Evolutionary conservation across 2,329 filamentous ascomycete species (phyloP).

Genomic region (Botryotinia calthae): DNA sequence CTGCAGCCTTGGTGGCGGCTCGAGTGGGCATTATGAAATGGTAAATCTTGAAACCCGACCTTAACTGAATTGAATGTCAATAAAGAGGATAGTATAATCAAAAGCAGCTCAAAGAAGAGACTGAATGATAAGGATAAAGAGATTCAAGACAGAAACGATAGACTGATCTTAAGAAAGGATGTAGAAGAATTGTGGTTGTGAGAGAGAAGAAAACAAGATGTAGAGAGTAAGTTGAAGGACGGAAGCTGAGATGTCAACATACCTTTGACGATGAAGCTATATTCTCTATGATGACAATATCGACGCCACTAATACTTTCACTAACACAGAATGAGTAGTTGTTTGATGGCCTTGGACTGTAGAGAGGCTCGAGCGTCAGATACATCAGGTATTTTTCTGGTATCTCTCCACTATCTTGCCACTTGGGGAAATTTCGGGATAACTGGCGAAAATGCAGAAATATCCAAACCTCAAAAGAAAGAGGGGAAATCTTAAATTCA

Average conservation of each 20-base stretch:
- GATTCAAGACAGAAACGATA: not conserved
- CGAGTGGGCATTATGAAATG: constrained; percentile 13
- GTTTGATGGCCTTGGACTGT: not conserved
- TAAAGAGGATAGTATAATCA: not conserved
- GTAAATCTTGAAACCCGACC: not conserved
- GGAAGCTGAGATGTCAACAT: not conserved
- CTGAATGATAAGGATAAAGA: not conserved
- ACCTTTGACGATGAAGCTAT: not conserved
- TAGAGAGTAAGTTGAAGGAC: not conserved
- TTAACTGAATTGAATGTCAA: not conserved
- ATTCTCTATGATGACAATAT: not conserved
- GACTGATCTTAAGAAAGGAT: not conserved
- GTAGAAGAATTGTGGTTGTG: not conserved
- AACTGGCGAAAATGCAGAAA: not conserved
- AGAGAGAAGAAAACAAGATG: not conserved
- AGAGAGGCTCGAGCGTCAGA: not conserved
- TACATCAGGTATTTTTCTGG: not conserved
- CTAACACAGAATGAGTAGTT: not conserved
- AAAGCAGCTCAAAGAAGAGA: not conserved
- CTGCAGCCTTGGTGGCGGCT: constrained; percentile 10
- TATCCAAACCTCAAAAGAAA: not conserved
- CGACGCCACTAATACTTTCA: not conserved
- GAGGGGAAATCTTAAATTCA: not conserved
- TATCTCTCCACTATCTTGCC: not conserved
- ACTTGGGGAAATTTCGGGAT: not conserved